Conservation (phyloP, 345 rosid genomes). For the Hibiscus tridactylites region DNA sequence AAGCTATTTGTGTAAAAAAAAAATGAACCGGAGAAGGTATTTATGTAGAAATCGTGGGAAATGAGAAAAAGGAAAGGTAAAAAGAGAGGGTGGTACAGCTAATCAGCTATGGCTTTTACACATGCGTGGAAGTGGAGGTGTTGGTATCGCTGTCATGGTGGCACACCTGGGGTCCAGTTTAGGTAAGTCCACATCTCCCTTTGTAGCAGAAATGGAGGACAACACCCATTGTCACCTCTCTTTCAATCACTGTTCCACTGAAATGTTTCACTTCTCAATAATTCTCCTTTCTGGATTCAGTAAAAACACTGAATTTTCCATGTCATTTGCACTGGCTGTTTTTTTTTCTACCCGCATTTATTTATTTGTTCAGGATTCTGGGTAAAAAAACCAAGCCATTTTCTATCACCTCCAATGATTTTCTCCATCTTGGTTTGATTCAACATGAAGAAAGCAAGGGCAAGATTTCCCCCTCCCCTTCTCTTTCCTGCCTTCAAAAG, state of each 20-base stretch:
- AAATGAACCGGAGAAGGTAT: too few relatives aligned
- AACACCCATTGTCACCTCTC: constrained; percentile 16
- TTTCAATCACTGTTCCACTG: constrained; percentile 26
- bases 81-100: too few relatives aligned
- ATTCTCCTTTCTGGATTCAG: not conserved
- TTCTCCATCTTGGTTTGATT: not conserved
- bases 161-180: constrained; percentile 4
- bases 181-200: constrained; percentile 9
- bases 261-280: constrained; percentile 12
- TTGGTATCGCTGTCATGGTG: not conserved
- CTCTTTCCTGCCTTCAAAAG: not conserved
- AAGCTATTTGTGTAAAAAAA: too few relatives aligned
- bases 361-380: not conserved
- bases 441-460: not conserved
- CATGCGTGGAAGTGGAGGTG: constrained; percentile 1
- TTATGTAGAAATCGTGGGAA: too few relatives aligned
- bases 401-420: not conserved
- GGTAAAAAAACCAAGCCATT: not conserved
- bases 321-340: too few relatives aligned
- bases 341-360: too few relatives aligned
- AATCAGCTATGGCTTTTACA: not conserved
- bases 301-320: not conserved
- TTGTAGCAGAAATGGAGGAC: constrained; percentile 21
- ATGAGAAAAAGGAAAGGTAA: too few relatives aligned
- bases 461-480: not conserved